phyloP scores from a whole-genome alignment of 306 rosid genomes.

The Cucurbita pepo region DNA sequence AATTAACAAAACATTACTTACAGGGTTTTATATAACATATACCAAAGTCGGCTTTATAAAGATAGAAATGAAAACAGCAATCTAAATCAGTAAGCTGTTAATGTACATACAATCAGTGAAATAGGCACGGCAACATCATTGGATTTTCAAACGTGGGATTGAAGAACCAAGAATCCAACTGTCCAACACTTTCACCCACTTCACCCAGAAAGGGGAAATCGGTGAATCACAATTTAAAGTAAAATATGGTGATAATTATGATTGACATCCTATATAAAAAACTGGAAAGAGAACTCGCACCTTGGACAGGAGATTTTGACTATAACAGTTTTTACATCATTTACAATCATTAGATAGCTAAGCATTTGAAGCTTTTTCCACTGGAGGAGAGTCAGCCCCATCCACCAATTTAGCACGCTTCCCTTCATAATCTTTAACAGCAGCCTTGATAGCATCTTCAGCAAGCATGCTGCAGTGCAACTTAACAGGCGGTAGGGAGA shows the following conservation, averaged over 20 bases:
- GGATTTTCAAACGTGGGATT: background rate
- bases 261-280: background rate
- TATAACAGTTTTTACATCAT: background rate
- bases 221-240: background rate
- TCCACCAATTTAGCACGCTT: conserved; percentile 24
- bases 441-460: conserved; percentile 98
- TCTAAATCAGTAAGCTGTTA: background rate
- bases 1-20: background rate
- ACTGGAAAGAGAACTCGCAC: background rate
- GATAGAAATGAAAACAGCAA: background rate
- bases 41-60: background rate
- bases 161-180: background rate
- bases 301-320: background rate
- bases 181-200: background rate
- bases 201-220: background rate
- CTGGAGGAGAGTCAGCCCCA: conserved; percentile 13
- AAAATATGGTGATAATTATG: background rate
- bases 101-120: background rate
- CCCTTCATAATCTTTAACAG: conserved; percentile 74
- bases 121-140: background rate
- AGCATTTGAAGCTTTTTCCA: conserved; percentile 14
- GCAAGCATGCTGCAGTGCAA: conserved; percentile 99
- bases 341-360: background rate
- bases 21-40: background rate
- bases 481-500: conserved; percentile 94